Evolutionary conservation across 495 filamentous ascomycete genomes (phyloP), one percentile per base, ranked within the genome.

Genomic region (Neurospora africana): DNA sequence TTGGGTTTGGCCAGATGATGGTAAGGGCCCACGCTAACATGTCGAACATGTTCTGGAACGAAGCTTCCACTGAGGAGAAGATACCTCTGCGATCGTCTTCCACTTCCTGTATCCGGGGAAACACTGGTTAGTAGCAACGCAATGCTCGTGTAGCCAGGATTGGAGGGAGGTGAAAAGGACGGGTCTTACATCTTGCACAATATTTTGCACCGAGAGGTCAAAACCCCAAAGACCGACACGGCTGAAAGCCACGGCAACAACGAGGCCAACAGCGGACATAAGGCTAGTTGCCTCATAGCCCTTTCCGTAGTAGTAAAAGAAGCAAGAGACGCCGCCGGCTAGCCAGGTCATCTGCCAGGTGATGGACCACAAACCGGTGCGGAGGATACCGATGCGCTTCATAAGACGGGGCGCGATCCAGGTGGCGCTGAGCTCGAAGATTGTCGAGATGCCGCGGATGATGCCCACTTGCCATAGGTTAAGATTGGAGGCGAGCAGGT

Each of bases 201-300:
- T 83, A 65, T 84, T 83, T 75, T 93, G 91, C 9, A 82, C 87
- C 36, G 83, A 87, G 2, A 93, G 80, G 75, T 93, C 91, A 72
- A 89, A 92, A 0, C 89, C 88, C 86, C 91, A 89, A 0, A 93
- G 81, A 0, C 91, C 91, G 7, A 91, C 41, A 0, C 91, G 83
- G 70, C 89, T 91, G 13, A 90, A 37, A 0, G 85, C 83, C 0
- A 88, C 85, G 0, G 86, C 88, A 5, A 75, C 78, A 3, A 86
- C 84, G 17, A 91, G 78, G 11, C 81, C 82, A 0, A 74, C 77
- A 0, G 85, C 85, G 2, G 86, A 81, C 1, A 84, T 30, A 27
- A 77, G 7, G 68, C 35, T 61, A 39, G 73, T 69, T 13, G 43
- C 67, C 8, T 70, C 67, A 40, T 4, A 7, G 11, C 70, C 70